Evolutionary conservation across 345 rosid species (phyloP).

Genomic region (Pistacia atlantica): DNA sequence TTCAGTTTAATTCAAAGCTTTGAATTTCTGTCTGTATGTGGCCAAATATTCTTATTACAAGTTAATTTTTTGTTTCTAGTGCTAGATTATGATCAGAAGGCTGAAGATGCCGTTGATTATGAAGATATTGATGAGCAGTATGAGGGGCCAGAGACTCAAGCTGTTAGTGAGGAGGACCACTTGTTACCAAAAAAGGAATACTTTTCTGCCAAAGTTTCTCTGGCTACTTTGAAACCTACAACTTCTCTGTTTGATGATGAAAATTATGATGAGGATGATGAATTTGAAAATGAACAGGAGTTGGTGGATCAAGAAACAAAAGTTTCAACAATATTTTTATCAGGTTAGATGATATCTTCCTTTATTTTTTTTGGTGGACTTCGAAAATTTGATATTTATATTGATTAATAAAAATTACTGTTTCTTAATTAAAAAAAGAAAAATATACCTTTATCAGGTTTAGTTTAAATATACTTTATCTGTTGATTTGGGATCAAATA

Average conservation of each 20-base stretch:
- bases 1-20: background rate
- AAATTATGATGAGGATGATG: constrained; percentile 92
- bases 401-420: too few relatives aligned
- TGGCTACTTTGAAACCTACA: constrained; percentile 42
- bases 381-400: too few relatives aligned
- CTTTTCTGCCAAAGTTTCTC: constrained; percentile 55
- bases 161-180: constrained; percentile 78
- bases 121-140: constrained; percentile 96
- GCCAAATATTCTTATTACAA: constrained; percentile 29
- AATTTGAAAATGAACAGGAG: constrained; percentile 54
- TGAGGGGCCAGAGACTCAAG: constrained; percentile 88
- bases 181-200: constrained; percentile 71
- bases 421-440: too few relatives aligned
- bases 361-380: too few relatives aligned
- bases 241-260: constrained; percentile 81
- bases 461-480: too few relatives aligned
- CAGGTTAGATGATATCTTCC: constrained; percentile 37
- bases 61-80: constrained; percentile 32
- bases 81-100: constrained; percentile 87
- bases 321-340: constrained; percentile 33
- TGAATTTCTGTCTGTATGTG: constrained; percentile 4
- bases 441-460: too few relatives aligned
- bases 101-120: constrained; percentile 94
- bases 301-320: constrained; percentile 44
- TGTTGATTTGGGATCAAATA: too few relatives aligned